These are phyloP conservation scores for Paspalum vaginatum DNA, from an alignment of 176 grass and related monocot species.

Conservation along the genomic window DNA sequence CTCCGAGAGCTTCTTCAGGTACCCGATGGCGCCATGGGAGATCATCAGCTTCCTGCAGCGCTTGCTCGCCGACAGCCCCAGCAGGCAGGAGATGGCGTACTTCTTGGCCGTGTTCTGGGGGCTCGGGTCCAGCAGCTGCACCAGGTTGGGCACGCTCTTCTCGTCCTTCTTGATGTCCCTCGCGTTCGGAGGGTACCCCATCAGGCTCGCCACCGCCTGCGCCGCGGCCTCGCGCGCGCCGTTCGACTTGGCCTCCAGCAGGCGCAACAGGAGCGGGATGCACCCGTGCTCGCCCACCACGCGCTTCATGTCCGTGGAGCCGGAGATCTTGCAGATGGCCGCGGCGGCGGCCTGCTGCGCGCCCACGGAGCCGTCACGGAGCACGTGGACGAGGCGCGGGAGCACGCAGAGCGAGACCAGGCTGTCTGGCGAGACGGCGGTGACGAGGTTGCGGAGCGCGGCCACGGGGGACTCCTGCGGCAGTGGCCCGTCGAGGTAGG, in stretches of 20 bases:
- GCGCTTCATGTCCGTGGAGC: constrained; percentile 76
- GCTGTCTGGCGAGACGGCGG: constrained; percentile 61
- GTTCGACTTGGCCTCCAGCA: constrained; percentile 89
- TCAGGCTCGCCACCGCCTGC: constrained; percentile 83
- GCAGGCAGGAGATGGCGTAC: constrained; percentile 86
- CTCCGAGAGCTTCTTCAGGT: constrained; percentile 97
- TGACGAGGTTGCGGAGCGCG: constrained; percentile 77
- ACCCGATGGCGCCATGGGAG: constrained; percentile 89
- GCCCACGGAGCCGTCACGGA: constrained; percentile 74
- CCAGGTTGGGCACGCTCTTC: constrained; percentile 96
- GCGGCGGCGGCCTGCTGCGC: constrained; percentile 73
- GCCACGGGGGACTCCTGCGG: constrained; percentile 77
- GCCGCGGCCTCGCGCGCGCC: constrained; percentile 72
- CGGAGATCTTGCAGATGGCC: constrained; percentile 75
- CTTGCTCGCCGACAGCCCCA: constrained; percentile 69
- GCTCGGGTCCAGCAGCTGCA: constrained; percentile 89
- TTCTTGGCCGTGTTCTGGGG: constrained; percentile 94
- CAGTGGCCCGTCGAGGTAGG: constrained; percentile 75
- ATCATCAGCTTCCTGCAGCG: constrained; percentile 92
- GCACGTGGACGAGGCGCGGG: constrained; percentile 72
- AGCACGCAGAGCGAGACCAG: constrained; percentile 82
- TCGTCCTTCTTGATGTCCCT: constrained; percentile 89
- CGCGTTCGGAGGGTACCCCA: constrained; percentile 60
- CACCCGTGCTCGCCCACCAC: constrained; percentile 77
- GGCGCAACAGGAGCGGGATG: constrained; percentile 65